Evolutionary conservation across 1,139 yeast species (phyloP), one percentile per base, ranked within the genome.

Genomic region (Scheffersomyces titani): DNA sequence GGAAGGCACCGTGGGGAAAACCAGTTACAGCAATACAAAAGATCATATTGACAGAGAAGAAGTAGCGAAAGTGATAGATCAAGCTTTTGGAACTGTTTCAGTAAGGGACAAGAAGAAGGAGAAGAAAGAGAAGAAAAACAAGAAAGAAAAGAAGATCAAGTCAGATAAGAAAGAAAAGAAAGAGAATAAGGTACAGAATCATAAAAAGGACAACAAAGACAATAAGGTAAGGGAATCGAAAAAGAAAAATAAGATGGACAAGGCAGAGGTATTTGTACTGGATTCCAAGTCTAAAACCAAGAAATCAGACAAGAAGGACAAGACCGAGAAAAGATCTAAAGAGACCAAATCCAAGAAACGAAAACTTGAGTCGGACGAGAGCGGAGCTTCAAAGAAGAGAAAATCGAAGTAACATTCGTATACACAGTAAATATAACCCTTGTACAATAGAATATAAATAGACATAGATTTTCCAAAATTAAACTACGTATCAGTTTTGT

Each of bases 1-100:
- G 55, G 83, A 83, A 52, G 98, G 98, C 2, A 91, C 97, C 0
- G 85, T 88, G 20, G 85, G 83, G 6, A 74, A 73, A 59, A 70
- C 66, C 0, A 68, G 70, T 16, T 64, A 65, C 54, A 62, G 62
- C 22, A 63, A 68, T 30, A 64, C 48, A 19, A 46, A 19, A 19
- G 48, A 46, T n/a, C 22, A 46, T 49, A 52, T 60, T n/a, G 67
- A 64, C 48, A 58, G 61, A 3, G 56, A 55, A 18, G 60, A 62
- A 55, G 63, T 59, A 51, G 54, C 63, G 53, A 60, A 57, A 47
- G 63, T 60, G 49, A 59, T 57, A 16, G 61, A 57, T 40, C 57
- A 56, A 24, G 57, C 53, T 16, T 58, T 55, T 48, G 51, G 53
- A 36, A 51, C 54, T 30, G 52, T 55, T 40, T 51, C 51, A 51